Evolutionary conservation across 441 rosid species (phyloP), one percentile per base, ranked within the genome.

Genomic region (Arabidopsis lyrata): DNA sequence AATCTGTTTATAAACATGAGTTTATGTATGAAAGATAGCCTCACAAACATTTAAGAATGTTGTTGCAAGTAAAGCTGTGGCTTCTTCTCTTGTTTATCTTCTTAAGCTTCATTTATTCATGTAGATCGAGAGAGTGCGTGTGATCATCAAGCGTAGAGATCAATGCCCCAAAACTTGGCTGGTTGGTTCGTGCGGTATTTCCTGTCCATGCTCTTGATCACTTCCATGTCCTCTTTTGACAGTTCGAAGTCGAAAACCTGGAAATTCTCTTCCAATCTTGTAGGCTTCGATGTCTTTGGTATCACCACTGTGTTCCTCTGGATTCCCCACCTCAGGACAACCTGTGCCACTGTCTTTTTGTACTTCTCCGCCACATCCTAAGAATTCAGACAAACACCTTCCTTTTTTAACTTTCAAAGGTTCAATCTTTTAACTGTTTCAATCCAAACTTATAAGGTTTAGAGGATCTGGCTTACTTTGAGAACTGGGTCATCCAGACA

Each of bases 261-360:
- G 18, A 85, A 84, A 47, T 94, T 94, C 81, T 89, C 95, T 70
- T 86, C 75, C 83, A 94, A 62, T 79, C 99, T 92, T 79, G 81
- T 86, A 3, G 80, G 61, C 72, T 89, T 92, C 2, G 97, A 88
- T 39, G 94, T 72, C 81, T 94, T 94, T 6, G 99, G 99, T 60
- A 94, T 89, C 27, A 94, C 89, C 13, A 73, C 95, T 0, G 91
- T 88, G 84, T 90, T 81, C 29, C 92, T 86, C 53, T 94, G 99
- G 55, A 91, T 85, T 76, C 91, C 97, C 99, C 99, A 92, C 57
- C 85, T 84, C 16, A 94, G 94, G 58, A 81, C 94, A 39, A 88
- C 77, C 77, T 92, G 97, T 44, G 97, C 94, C 29, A 78, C 87
- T 15, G 90, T 90, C 84, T 83, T 92, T 73, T 88, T 81, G 83